Evolutionary conservation across 2,329 filamentous ascomycete genomes (phyloP), one percentile per base, ranked within the genome.

Genomic region (Microdochium bolleyi): DNA sequence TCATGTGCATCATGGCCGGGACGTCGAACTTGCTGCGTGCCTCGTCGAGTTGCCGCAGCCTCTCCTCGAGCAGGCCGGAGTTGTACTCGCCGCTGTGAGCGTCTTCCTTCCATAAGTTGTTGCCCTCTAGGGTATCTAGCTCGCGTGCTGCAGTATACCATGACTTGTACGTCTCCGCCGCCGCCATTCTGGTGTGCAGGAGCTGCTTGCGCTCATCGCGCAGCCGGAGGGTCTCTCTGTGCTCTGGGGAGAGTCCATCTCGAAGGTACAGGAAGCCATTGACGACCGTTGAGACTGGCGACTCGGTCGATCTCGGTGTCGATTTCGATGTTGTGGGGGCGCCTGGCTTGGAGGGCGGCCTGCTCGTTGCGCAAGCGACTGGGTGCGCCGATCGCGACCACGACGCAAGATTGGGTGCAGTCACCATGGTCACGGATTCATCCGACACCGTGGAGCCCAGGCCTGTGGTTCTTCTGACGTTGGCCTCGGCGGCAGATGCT

Each of bases 41-140:
- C 11, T 86, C 78, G 58, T 95, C 86, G 55, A 96, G 76, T 58
- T 90, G 83, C 51, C 75, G 72, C 46, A 95, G 72, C n/a, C 88
- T 83, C 30, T 79, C 73, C 57, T 84, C 75, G 44, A 96, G 82
- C 9, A 95, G 73, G 0, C 73, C 72, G 1, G 83, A 79, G 61
- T 92, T 83, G 67, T 92, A 94, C 59, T 91, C 85, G 49, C 78
- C 73, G n/a, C 78, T 68, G 1, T 62, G 65, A 9, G 79, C 70
- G 50, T 88, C 81, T 30, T 75, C 67, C 66, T 96, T 96, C 92
- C 92, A 96, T 25, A 75, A 71, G 58, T 92, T 84, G 63, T 92
- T 90, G 48, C 85, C 85, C 65, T 96, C 89, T 14, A 96, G 73
- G 10, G 77, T 67, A 64, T 96, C 92, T 46, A 96, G 79, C 63